A percentile compares a stretch with the other conserved stretches of the same genome.
These are phyloP conservation scores for Metschnikowia chrysomelidarum DNA, from an alignment of 805 yeast species.

Conservation along the genomic window DNA sequence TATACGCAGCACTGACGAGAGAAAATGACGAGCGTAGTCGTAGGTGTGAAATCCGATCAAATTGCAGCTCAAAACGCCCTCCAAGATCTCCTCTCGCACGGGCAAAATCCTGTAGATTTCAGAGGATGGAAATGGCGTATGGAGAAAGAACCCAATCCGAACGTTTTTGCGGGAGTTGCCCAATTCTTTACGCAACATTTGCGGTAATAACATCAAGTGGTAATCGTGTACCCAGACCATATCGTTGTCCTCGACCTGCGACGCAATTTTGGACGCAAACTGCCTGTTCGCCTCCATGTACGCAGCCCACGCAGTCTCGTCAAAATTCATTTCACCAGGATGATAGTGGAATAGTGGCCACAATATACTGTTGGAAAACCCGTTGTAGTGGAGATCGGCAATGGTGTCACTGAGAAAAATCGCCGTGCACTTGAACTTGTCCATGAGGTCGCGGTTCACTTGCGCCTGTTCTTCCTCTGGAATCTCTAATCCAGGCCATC, in stretches of 20 bases:
- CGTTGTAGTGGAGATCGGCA: conserved; percentile 95
- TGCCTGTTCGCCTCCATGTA: conserved; percentile 86
- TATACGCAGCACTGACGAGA: conserved; percentile 84
- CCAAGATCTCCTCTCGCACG: conserved; percentile 86
- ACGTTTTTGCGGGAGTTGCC: conserved; percentile 51
- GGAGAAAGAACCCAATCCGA: conserved; percentile 88
- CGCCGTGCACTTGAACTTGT: conserved; percentile 86
- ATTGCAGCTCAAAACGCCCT: conserved; percentile 92
- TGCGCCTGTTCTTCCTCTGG: conserved; percentile 69
- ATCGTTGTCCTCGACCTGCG: conserved; percentile 75
- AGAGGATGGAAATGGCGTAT: conserved; percentile 96
- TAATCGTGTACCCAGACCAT: conserved; percentile 98
- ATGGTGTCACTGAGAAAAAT: conserved; percentile 82
- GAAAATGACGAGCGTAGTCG: conserved; percentile 95
- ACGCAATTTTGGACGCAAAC: conserved; percentile 74
- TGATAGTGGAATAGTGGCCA: conserved; percentile 99
- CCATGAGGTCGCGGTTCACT: conserved; percentile 68
- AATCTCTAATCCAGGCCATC: conserved; percentile 91
- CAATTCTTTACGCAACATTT: conserved; percentile 70
- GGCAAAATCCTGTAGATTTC: conserved; percentile 96
- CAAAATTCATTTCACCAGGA: conserved; percentile 98
- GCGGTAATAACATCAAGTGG: conserved; percentile 93
- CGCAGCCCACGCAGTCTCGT: conserved; percentile 97
- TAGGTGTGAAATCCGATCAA: conserved; percentile 98
- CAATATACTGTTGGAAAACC: conserved; percentile 87